Base-by-base conservation (phyloP, 2,329 filamentous ascomycete genomes). In the Plectosphaerella plurivora region DNA sequence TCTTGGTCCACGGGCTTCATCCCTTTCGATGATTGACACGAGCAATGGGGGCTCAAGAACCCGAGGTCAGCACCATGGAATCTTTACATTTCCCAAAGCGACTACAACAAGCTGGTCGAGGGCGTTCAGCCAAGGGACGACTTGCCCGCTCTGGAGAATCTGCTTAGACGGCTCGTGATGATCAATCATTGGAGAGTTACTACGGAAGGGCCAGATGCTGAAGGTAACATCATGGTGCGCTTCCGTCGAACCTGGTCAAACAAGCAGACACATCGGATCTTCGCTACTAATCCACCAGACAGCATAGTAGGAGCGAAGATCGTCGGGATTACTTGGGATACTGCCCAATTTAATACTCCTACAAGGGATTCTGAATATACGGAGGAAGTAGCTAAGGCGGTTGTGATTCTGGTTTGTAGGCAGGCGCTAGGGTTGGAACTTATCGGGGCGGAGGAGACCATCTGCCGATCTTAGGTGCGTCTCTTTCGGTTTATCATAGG, bases 71-170 rank as follows among this genome's bases (percentile, higher is more conserved):
- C 52, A 5, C 18, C 48, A 9, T 51, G 52, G 52, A 15, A 39
- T 6, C 48, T 51, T 14, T 5, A 14, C 7, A 24, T 53, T 3
- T 51, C 48, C n/a, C 15, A 15, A 5, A 25, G 4, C 36, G 52
- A 48, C 49, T 14, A 15, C 48, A 45, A 18, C 36, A 53, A 48
- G 22, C 52, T 53, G 1, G 10, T 51, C 4, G 1, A 16, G 24
- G 49, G 52, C 6, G 51, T 47, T 12, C 44, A 47, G 44, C 52
- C 52, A n/a, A n/a, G n/a, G n/a, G n/a, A n/a, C n/a, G n/a, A n/a
- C n/a, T n/a, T n/a, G n/a, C n/a, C n/a, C n/a, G n/a, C n/a, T n/a
- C n/a, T n/a, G n/a, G n/a, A n/a, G n/a, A n/a, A n/a, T n/a, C n/a
- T n/a, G n/a, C n/a, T n/a, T n/a, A n/a, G n/a, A n/a, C n/a, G n/a